These are phyloP conservation scores for Pseudisothecium myosuroides DNA, from an alignment of 225 moss, liverwort and hornwort species.

Conservation along the genomic window DNA sequence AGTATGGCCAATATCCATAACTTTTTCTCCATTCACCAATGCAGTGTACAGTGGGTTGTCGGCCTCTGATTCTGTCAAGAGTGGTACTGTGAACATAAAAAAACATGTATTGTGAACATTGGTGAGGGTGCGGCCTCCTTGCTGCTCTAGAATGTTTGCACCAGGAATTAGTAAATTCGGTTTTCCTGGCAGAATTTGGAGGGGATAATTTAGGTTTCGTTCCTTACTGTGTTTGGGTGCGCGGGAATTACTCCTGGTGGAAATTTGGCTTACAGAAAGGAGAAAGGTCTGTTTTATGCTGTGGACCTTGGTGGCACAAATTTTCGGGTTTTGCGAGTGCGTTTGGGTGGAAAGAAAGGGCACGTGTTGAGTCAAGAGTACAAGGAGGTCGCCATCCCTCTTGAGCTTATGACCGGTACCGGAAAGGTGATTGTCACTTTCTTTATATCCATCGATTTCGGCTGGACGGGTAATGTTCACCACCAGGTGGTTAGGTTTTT, in stretches of 20 bases:
- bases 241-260: background rate
- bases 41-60: background rate
- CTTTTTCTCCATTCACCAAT: background rate
- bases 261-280: constrained; percentile 25
- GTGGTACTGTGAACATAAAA: background rate
- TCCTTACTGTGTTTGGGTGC: background rate
- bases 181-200: background rate
- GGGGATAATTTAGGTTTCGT: background rate
- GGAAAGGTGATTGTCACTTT: constrained; percentile 40
- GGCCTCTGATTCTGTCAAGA: background rate
- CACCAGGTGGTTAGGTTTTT: background rate
- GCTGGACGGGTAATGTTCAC: background rate
- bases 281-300: constrained; percentile 76
- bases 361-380: constrained; percentile 66
- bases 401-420: constrained; percentile 67
- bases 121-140: background rate
- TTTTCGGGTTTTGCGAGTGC: constrained; percentile 82
- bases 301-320: constrained; percentile 96
- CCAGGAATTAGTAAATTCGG: background rate
- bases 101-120: background rate
- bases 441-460: background rate
- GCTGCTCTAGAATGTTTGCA: background rate
- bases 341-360: constrained; percentile 76
- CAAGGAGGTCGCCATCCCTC: constrained; percentile 86
- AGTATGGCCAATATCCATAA: background rate